Evolutionary conservation across 75 land plant species (phyloP).

Genomic region (Isoetes taiwanensis): DNA sequence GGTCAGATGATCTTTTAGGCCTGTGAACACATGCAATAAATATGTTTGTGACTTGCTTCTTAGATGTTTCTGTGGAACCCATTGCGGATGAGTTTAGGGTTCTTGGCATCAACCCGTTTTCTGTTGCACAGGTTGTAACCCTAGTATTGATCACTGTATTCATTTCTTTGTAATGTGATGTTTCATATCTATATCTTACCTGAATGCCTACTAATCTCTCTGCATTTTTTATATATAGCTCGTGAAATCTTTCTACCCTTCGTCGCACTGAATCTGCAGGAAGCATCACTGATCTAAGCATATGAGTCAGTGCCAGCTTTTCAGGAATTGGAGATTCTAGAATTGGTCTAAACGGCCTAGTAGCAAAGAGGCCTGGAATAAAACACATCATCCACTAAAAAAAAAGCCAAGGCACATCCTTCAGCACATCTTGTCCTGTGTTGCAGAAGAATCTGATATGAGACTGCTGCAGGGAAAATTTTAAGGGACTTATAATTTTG

Average conservation of each 20-base stretch:
- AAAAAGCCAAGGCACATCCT: background rate
- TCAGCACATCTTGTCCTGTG: background rate
- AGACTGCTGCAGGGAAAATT: background rate
- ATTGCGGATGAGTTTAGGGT: too few relatives aligned
- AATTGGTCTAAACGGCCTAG: background rate
- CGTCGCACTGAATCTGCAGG: conserved; percentile 6
- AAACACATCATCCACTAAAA: background rate
- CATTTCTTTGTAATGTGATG: background rate
- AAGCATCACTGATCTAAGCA: conserved; percentile 7
- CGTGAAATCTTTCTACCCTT: background rate
- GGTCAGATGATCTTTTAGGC: background rate
- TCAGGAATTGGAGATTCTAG: conserved; percentile 6
- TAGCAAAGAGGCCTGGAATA: conserved; percentile 1
- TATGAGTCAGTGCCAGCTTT: background rate
- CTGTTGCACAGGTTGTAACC: background rate
- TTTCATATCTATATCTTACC: background rate
- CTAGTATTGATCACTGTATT: background rate
- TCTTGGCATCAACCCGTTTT: background rate
- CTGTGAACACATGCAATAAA: too few relatives aligned
- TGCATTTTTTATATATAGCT: background rate
- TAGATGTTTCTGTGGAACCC: too few relatives aligned
- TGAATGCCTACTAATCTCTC: conserved; percentile 6
- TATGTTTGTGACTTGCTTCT: too few relatives aligned
- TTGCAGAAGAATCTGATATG: conserved; percentile 5
- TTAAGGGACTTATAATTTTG: background rate